Evolutionary conservation across 768 basidiomycete genomes (phyloP), one percentile per base, ranked within the genome.

Genomic region (Galerina sulciceps): DNA sequence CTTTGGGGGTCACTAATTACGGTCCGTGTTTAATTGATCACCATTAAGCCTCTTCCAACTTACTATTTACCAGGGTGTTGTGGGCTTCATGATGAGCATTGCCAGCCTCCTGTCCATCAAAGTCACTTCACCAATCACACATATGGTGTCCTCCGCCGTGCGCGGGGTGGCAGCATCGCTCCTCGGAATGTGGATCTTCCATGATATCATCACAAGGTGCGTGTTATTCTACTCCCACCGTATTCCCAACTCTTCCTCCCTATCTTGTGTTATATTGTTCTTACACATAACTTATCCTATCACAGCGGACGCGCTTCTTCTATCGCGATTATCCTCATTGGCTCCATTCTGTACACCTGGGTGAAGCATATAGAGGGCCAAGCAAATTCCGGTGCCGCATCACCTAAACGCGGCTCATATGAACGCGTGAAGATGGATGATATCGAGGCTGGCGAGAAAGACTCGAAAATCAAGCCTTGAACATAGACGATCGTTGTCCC

Each of bases 141-240:
- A 99, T 73, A 99, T 98, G 96, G 79, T 97, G 23, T 96, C 94
- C 3, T 94, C 94, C 10, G 96, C 96, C 17, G 93, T 96, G 4
- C 90, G 96, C 53, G 95, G 96, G 15, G 96, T 98, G 23, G 87
- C 94, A 1, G 93, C 90, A n/a, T 93, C 94, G 4, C 70, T 96
- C 44, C 79, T 97, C 13, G 93, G 88, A 20, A 80, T 90, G 71
- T 90, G 83, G 85, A 62, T 93, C 17, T 97, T 97, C 75, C 70
- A 77, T 23, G 96, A 99, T 48, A 69, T 92, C 58, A 85, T 98
- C 63, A 90, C 91, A 4, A 79, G 75, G 93, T 90, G 71, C 70
- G 89, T 81, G 4, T 43, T 40, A 44, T 15, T 20, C 18, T 26
- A 46, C 18, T 40, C 23, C 38, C 38, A 18, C 40, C 15, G 26